Base-by-base conservation (phyloP, 1,284 basidiomycete species). In the Malassezia sympodialis region DNA sequence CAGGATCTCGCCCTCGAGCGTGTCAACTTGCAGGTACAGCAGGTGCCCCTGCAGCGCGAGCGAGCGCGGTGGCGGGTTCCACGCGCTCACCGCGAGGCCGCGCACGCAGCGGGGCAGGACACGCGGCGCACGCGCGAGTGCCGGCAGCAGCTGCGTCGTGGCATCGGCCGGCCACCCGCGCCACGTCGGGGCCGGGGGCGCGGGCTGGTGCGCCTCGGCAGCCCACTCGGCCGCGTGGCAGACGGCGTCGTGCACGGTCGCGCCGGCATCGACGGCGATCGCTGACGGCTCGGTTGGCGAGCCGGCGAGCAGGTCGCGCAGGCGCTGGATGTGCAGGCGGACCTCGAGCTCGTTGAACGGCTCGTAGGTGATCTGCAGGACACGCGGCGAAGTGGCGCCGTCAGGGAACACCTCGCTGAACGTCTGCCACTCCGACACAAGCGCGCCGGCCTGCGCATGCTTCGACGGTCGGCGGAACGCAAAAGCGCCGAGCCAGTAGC, bases 11-110 rank as follows among this genome's bases (percentile, higher is more conserved):
- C 80, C 80, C 68, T 82, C 81, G 43, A 81, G 76, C 2, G 79
- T 78, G 34, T 76, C 76, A 44, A 80, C 71, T 42, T 77, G 77
- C 47, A 82, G 74, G 67, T 82, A 82, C 53, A 81, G 76, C 56
- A 80, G 76, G 66, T 82, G 80, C 32, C 80, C 80, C 47, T 76
- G 72, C 37, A 80, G 76, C 39, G 78, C 78, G 32, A 77, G 73
- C 60, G 80, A 78, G 23, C 80, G 79, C 7, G 80, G 79, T 26
- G 80, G 80, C 23, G 80, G 80, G 68, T 80, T 81, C 79, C 81
- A 82, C n/a, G 77, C 77, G 24, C 79, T 79, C 47, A 82, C 68
- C 56, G 77, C 75, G 56, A 81, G 75, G n/a, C 76, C 69, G 56
- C 76, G 77, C 37, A 82, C 76, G 69, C 65, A 73, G 59, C 64